Conservation (phyloP, 108 stramenopile species). For the Skeletonema potamos region DNA sequence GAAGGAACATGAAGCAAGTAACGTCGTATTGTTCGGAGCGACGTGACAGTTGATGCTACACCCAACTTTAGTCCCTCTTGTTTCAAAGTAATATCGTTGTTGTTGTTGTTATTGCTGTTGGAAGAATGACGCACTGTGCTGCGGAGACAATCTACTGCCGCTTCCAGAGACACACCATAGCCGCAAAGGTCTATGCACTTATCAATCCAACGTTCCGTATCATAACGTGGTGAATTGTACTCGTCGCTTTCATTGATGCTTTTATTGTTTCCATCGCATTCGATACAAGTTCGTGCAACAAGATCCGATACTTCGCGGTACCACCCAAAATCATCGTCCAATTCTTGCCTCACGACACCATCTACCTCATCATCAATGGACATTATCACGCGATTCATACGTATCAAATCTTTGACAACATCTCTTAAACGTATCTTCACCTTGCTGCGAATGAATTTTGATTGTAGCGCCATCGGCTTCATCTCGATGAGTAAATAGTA, state of each 20-base stretch:
- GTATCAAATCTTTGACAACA: slow-evolving; percentile 16
- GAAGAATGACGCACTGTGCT: slow-evolving; percentile 18
- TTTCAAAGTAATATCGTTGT: not conserved
- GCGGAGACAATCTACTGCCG: slow-evolving; percentile 40
- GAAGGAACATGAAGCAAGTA: slow-evolving; percentile 18
- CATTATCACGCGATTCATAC: slow-evolving; percentile 29
- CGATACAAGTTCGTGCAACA: not conserved
- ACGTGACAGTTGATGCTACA: slow-evolving; percentile 33
- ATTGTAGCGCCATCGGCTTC: not conserved
- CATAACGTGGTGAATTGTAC: not conserved
- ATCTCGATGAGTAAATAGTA: not conserved
- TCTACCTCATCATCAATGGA: slow-evolving; percentile 41
- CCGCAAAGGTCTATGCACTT: slow-evolving; percentile 44
- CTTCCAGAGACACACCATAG: slow-evolving; percentile 32
- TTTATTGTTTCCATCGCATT: not conserved
- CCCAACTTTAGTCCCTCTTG: not conserved
- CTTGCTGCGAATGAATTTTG: not conserved
- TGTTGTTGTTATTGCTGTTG: slow-evolving; percentile 1
- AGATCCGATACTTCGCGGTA: slow-evolving; percentile 7
- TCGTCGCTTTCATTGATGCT: not conserved
- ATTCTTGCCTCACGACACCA: slow-evolving; percentile 1
- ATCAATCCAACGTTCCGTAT: slow-evolving; percentile 44
- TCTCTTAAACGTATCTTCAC: not conserved
- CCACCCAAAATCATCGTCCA: slow-evolving; percentile 17
- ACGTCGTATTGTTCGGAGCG: slow-evolving; percentile 41